Percentiles rank a stretch among this genome's conserved stretches.
phyloP scores from a whole-genome alignment of 2,329 filamentous ascomycete species.

The Aspergillus calidoustus region DNA sequence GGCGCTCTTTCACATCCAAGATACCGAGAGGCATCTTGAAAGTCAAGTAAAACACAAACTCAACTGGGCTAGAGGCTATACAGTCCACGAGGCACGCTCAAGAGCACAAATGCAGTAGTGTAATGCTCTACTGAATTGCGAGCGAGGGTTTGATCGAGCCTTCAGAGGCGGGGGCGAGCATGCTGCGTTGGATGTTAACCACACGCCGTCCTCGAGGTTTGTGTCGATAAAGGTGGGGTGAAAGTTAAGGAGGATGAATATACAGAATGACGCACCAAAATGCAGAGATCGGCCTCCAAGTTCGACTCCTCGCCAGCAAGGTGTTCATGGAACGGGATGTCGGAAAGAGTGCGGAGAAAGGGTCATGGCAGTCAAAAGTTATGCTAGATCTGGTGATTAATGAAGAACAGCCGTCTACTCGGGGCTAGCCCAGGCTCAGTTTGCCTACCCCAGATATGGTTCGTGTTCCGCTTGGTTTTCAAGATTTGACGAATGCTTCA shows the following conservation, averaged over 20 bases:
- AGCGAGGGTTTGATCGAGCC: background rate
- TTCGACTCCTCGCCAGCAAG: background rate
- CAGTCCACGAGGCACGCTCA: background rate
- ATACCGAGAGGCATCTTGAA: constrained; percentile 71
- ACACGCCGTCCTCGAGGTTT: background rate
- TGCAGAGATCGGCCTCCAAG: background rate
- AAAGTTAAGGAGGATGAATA: background rate
- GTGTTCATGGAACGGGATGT: background rate
- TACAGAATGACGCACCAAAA: constrained; percentile 1
- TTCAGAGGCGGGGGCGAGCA: background rate
- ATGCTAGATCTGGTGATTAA: constrained; percentile 3
- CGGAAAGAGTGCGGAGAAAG: constrained; percentile 2
- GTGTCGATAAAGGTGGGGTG: background rate
- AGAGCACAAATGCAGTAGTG: background rate
- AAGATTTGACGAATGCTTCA: background rate
- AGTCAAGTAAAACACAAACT: background rate
- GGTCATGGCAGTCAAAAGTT: background rate
- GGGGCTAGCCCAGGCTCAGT: background rate
- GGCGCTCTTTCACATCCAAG: constrained; percentile 65
- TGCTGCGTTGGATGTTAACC: background rate
- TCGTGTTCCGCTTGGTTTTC: background rate
- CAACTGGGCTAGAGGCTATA: background rate
- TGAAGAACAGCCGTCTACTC: background rate
- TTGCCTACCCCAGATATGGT: background rate
- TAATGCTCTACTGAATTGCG: background rate